A percentile compares a stretch with the other conserved stretches of the same genome.
Evolutionary conservation across 495 filamentous ascomycete species (phyloP).

Genomic region (Neurospora sp.): DNA sequence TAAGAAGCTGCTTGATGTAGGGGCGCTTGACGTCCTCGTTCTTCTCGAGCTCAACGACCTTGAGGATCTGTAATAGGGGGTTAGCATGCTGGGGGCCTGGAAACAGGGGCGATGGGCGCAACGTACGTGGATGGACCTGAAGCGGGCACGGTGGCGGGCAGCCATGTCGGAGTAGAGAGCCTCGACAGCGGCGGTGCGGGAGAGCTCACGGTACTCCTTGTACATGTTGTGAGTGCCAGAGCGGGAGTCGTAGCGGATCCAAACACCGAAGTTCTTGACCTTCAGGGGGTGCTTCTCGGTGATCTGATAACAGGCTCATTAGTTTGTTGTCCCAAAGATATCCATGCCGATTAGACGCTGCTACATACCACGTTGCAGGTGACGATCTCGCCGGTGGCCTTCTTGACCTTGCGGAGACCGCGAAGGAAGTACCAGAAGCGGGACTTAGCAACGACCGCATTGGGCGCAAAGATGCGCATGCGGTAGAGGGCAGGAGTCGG

Average conservation of each 20-base stretch:
- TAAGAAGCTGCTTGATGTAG: conserved; percentile 96
- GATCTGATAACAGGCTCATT: conserved; percentile 49
- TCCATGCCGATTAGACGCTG: conserved; percentile 2
- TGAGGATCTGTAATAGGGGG: conserved; percentile 64
- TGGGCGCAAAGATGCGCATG: conserved; percentile 99
- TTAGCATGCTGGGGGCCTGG: conserved; percentile 13
- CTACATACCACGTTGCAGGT: conserved; percentile 82
- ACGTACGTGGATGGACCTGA: conserved; percentile 94
- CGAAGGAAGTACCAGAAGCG: conserved; percentile 99
- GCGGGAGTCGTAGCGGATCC: conserved; percentile 99
- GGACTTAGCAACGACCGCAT: conserved; percentile 95
- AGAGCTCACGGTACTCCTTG: conserved; percentile 99
- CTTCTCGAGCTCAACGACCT: conserved; percentile 94
- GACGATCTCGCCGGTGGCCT: conserved; percentile 98
- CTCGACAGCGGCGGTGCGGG: conserved; percentile 87
- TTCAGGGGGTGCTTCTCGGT: conserved; percentile 95
- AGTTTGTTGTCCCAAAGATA: conserved; percentile 1
- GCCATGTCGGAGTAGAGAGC: conserved; percentile 99
- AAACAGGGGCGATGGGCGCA: neutral
- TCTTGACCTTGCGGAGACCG: conserved; percentile 99
- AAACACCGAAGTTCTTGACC: conserved; percentile 99
- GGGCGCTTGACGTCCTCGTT: conserved; percentile 85
- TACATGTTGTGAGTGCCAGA: conserved; percentile 99
- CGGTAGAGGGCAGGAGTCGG: conserved; percentile 96
- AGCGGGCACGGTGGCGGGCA: conserved; percentile 92